These are phyloP conservation scores for Orbilia blumenaviensis DNA, from an alignment of 2,329 filamentous ascomycete genomes.

Conservation along the genomic window DNA sequence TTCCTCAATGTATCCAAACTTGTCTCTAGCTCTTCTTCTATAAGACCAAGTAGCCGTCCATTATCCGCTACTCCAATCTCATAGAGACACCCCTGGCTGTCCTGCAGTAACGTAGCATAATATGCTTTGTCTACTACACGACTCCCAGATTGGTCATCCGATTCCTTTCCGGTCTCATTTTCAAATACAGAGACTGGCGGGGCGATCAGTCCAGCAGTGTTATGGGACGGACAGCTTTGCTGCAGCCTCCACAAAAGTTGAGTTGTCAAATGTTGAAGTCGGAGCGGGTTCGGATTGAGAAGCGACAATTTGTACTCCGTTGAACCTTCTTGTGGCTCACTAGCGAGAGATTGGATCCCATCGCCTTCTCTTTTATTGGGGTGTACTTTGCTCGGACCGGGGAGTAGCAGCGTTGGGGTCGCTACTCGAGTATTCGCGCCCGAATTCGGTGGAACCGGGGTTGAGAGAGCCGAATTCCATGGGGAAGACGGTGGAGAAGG, in stretches of 20 bases:
- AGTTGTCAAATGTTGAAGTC: conserved; percentile 90
- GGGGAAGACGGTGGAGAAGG: conserved; percentile 88
- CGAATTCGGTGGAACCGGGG: conserved; percentile 58
- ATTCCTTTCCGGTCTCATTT: conserved; percentile 58
- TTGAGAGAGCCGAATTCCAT: conserved; percentile 72
- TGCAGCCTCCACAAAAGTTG: conserved; percentile 94
- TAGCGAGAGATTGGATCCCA: conserved; percentile 78
- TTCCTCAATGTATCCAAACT: conserved; percentile 83
- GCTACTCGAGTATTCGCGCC: conserved; percentile 59
- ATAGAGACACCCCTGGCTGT: conserved; percentile 91
- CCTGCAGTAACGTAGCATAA: conserved; percentile 79
- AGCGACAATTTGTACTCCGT: conserved; percentile 97
- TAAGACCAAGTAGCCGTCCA: conserved; percentile 86
- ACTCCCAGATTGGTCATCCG: conserved; percentile 69
- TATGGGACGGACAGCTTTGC: conserved; percentile 86
- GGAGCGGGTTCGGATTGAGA: conserved; percentile 60
- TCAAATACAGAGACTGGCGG: conserved; percentile 64
- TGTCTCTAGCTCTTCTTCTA: conserved; percentile 90
- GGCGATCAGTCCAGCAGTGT: conserved; percentile 64
- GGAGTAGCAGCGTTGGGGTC: conserved; percentile 57
- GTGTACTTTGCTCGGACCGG: conserved; percentile 52
- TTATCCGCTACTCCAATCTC: conserved; percentile 97
- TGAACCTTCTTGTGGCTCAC: conserved; percentile 92
- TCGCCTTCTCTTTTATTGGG: conserved; percentile 65
- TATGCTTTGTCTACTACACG: conserved; percentile 59